phyloP scores from a whole-genome alignment of 1,139 yeast genomes.

The Nadsonia starkeyi-henricii region DNA sequence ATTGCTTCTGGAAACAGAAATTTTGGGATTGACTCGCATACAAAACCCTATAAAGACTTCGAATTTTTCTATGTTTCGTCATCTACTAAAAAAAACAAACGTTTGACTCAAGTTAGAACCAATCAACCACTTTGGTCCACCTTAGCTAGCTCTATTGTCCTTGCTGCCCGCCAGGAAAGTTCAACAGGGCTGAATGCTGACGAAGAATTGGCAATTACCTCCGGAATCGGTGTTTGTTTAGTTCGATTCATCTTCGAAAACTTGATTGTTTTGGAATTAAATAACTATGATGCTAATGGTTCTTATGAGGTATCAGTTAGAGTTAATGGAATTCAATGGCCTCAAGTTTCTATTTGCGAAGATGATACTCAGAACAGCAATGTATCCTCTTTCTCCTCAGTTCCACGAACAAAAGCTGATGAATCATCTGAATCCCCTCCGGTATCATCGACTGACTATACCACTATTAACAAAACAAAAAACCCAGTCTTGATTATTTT shows the following conservation, averaged over 20 bases:
- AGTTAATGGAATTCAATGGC: conserved; percentile 25
- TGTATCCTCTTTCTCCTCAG: not conserved
- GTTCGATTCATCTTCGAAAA: conserved; percentile 21
- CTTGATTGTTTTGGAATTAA: conserved; percentile 19
- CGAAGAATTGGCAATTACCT: conserved; percentile 1
- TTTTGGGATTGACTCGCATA: not conserved
- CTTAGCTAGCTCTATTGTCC: conserved; percentile 23
- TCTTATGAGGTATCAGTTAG: conserved; percentile 16
- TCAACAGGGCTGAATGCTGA: conserved; percentile 3
- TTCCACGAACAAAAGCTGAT: not conserved
- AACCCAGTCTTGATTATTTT: conserved; percentile 16
- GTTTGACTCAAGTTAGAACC: conserved; percentile 17
- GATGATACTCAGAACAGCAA: conserved; percentile 1
- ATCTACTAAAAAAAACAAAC: conserved; percentile 14
- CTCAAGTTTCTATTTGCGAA: conserved; percentile 20
- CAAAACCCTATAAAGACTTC: conserved; percentile 7
- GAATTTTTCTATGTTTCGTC: conserved; percentile 13
- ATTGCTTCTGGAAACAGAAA: not conserved
- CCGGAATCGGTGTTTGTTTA: conserved; percentile 12
- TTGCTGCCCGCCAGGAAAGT: conserved; percentile 23
- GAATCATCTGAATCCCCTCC: conserved; percentile 3
- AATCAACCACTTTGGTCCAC: conserved; percentile 26
- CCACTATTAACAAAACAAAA: not conserved
- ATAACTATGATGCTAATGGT: conserved; percentile 9
- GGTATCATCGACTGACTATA: conserved; percentile 2